Evolutionary conservation across 306 rosid species (phyloP).

Genomic region (Prunus campanulata): DNA sequence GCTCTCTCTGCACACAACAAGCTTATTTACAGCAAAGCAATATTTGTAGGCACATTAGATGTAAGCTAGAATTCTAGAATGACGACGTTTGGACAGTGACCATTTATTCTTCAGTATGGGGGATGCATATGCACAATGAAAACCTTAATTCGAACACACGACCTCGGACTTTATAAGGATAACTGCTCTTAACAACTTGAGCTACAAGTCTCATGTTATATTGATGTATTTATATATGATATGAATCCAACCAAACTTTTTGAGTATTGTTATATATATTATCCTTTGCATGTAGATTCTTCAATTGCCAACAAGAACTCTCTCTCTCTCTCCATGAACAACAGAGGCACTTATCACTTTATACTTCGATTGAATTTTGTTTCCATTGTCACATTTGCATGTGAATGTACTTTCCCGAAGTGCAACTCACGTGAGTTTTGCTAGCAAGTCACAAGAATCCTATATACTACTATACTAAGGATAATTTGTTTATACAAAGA

Average conservation of each 20-base stretch:
- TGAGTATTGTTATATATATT: conserved; percentile 8
- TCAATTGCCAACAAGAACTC: conserved; percentile 39
- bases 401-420: conserved; percentile 98
- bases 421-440: conserved; percentile 87
- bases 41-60: conserved; percentile 20
- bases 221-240: background rate
- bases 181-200: too few relatives aligned
- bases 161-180: too few relatives aligned
- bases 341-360: conserved; percentile 60
- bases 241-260: conserved; percentile 17
- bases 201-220: too few relatives aligned
- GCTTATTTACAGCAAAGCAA: conserved; percentile 22
- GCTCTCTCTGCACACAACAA: conserved; percentile 20
- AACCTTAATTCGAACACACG: too few relatives aligned
- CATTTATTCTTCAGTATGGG: conserved; percentile 20
- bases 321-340: conserved; percentile 35
- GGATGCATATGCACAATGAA: background rate
- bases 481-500: conserved; percentile 1
- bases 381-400: conserved; percentile 62
- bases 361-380: conserved; percentile 60
- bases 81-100: conserved; percentile 37
- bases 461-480: conserved; percentile 16
- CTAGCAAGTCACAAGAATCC: conserved; percentile 66
- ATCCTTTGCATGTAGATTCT: conserved; percentile 31
- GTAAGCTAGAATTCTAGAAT: conserved; percentile 29